phyloP scores from a whole-genome alignment of 306 rosid genomes.

The Glycine latifolia region DNA sequence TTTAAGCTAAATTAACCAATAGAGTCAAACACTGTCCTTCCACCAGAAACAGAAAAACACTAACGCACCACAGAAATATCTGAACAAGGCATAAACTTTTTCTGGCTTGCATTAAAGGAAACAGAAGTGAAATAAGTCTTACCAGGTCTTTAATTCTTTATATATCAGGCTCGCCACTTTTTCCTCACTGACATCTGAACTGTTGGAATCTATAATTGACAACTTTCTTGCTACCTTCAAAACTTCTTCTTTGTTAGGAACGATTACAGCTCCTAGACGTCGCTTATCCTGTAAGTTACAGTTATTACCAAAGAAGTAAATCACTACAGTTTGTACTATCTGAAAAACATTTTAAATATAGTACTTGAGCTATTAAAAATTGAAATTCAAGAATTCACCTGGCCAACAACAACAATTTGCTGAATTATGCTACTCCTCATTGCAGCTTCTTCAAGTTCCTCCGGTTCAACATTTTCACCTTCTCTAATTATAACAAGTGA shows the following conservation, averaged over 20 bases:
- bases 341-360: background rate
- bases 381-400: slow-evolving; percentile 58
- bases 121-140: slow-evolving; percentile 32
- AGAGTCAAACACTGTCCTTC: too few species aligned
- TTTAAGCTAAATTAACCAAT: background rate
- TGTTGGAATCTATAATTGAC: slow-evolving; percentile 54
- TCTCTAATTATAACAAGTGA: slow-evolving; percentile 42
- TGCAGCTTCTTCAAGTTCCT: slow-evolving; percentile 89
- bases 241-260: slow-evolving; percentile 91
- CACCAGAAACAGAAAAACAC: background rate
- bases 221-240: slow-evolving; percentile 61
- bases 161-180: slow-evolving; percentile 59
- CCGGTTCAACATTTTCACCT: slow-evolving; percentile 97
- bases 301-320: slow-evolving; percentile 33
- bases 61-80: background rate
- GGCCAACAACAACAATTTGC: slow-evolving; percentile 90
- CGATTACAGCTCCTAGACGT: slow-evolving; percentile 87
- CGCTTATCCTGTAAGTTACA: slow-evolving; percentile 73
- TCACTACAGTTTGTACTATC: background rate
- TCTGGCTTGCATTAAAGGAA: slow-evolving; percentile 17
- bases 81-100: background rate
- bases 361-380: slow-evolving; percentile 14
- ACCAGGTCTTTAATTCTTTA: slow-evolving; percentile 74
- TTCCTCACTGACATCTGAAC: slow-evolving; percentile 66
- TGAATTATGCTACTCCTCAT: slow-evolving; percentile 80